phyloP scores from a whole-genome alignment of 1,284 basidiomycete genomes.

The Sanghuangporus baumii region DNA sequence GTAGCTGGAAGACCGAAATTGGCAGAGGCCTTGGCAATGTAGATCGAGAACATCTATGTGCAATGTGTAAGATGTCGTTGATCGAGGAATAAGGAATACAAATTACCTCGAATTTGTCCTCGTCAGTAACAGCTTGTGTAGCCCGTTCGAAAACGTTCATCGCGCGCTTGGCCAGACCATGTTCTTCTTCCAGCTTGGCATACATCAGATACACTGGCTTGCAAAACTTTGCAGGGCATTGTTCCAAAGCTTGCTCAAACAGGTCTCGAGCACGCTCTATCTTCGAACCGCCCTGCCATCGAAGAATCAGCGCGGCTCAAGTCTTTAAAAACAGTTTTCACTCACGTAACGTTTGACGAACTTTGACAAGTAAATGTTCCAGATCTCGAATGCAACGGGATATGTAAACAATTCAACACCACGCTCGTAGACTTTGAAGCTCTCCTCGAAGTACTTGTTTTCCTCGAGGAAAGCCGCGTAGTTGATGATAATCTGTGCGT shows the following conservation, averaged over 20 bases:
- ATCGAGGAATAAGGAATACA: not conserved
- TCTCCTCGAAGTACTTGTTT: constrained; percentile 97
- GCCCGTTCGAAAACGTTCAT: constrained; percentile 97
- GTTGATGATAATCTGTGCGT: constrained; percentile 96
- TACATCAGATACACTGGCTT: constrained; percentile 97
- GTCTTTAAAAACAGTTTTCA: constrained; percentile 18
- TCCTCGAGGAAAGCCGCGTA: constrained; percentile 97
- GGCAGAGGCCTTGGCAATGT: constrained; percentile 94
- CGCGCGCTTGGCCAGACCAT: constrained; percentile 91
- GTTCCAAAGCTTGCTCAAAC: constrained; percentile 96
- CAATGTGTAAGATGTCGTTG: not conserved
- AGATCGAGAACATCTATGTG: constrained; percentile 87
- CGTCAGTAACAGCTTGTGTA: constrained; percentile 76
- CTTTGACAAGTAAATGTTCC: constrained; percentile 98
- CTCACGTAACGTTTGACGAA: constrained; percentile 94
- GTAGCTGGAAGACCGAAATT: constrained; percentile 97
- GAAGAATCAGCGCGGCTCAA: constrained; percentile 6
- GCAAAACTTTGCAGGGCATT: constrained; percentile 92
- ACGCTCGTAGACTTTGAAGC: constrained; percentile 98
- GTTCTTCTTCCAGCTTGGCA: constrained; percentile 90
- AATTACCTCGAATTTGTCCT: constrained; percentile 91
- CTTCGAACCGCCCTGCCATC: constrained; percentile 77
- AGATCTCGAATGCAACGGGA: constrained; percentile 97
- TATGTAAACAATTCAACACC: constrained; percentile 98
- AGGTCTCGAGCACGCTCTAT: constrained; percentile 93